Evolutionary conservation across 1,139 yeast species (phyloP).

Genomic region (Saccharomycopsis crataegensis): DNA sequence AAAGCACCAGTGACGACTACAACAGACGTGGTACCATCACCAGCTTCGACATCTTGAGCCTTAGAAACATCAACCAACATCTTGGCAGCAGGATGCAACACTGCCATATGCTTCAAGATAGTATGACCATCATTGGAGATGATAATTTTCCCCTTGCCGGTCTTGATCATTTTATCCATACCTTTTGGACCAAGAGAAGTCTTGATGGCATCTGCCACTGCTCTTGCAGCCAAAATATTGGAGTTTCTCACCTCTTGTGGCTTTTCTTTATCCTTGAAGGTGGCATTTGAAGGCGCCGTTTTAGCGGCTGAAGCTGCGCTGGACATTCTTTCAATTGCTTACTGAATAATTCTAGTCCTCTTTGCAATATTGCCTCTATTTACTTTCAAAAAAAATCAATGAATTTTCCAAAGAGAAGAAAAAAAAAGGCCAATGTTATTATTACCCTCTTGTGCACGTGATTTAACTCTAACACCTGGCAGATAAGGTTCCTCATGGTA

Average conservation of each 20-base stretch:
- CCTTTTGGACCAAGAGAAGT: constrained; percentile 98
- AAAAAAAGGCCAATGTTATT: not conserved
- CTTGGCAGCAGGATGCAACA: constrained; percentile 95
- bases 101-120: constrained; percentile 94
- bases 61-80: constrained; percentile 97
- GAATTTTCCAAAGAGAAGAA: not conserved
- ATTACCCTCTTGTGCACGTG: not conserved
- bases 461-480: not conserved
- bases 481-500: no score
- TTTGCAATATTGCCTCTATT: not conserved
- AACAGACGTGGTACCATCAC: constrained; percentile 97
- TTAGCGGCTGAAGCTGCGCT: constrained; percentile 27
- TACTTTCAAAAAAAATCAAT: not conserved
- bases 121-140: constrained; percentile 98
- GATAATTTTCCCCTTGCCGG: constrained; percentile 85
- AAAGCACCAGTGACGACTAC: constrained; percentile 93
- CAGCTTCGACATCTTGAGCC: constrained; percentile 97
- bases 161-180: constrained; percentile 98
- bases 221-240: constrained; percentile 91
- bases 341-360: not conserved
- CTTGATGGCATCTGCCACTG: constrained; percentile 96
- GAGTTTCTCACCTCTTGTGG: constrained; percentile 95
- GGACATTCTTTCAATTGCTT: not conserved
- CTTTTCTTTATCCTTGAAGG: constrained; percentile 90
- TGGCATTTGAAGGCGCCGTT: constrained; percentile 63